Evolutionary conservation across 805 yeast species (phyloP).

Genomic region (Metschnikowia sp.): DNA sequence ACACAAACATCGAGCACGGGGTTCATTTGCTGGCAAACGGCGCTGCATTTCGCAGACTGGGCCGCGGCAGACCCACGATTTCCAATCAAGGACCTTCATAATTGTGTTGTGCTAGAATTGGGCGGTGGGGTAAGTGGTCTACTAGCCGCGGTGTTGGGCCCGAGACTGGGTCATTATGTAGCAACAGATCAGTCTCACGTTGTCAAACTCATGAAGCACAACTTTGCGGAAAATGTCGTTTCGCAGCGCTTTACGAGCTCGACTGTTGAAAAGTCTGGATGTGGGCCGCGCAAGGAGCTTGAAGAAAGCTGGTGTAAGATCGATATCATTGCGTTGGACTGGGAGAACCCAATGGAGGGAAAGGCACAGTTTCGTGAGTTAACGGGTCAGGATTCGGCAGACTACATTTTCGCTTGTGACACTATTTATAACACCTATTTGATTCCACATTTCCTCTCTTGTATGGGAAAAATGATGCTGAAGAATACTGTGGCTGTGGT

Average conservation of each 20-base stretch:
- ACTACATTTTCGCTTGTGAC: constrained; percentile 58
- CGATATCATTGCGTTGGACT: constrained; percentile 54
- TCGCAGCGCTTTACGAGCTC: constrained; percentile 9
- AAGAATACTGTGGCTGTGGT: constrained; percentile 34
- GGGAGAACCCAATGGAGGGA: constrained; percentile 51
- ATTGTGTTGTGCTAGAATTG: constrained; percentile 45
- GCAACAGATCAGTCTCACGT: constrained; percentile 60
- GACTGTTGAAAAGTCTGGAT: constrained; percentile 5
- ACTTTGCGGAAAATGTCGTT: constrained; percentile 40
- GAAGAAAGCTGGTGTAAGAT: constrained; percentile 19
- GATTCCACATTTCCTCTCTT: constrained; percentile 45
- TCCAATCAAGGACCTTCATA: constrained; percentile 21
- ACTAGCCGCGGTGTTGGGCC: constrained; percentile 39
- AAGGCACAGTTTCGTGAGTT: constrained; percentile 12
- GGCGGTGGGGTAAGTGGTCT: constrained; percentile 64
- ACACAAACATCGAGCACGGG: constrained; percentile 52
- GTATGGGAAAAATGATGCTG: constrained; percentile 38
- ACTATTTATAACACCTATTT: constrained; percentile 63
- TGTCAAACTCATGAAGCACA: constrained; percentile 46
- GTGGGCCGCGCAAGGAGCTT: constrained; percentile 1
- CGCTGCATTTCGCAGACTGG: constrained; percentile 54
- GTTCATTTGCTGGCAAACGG: constrained; percentile 57
- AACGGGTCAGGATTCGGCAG: constrained; percentile 28
- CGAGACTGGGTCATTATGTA: constrained; percentile 33
- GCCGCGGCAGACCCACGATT: constrained; percentile 27